phyloP scores from a whole-genome alignment of 805 yeast genomes.

The Wickerhamia fluorescens region DNA sequence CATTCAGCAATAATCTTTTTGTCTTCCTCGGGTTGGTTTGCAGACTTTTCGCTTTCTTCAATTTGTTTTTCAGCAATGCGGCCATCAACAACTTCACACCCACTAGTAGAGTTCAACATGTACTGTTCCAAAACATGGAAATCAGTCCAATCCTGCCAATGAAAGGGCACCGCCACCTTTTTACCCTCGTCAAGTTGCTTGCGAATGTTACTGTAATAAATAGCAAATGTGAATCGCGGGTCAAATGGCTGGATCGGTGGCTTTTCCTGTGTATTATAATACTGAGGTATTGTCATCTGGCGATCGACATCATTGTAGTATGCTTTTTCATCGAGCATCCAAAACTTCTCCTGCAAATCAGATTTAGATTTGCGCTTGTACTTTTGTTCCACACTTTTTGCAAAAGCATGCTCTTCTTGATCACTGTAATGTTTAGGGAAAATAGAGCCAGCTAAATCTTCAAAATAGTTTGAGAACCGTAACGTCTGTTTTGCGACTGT shows the following conservation, averaged over 20 bases:
- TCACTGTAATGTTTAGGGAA: slow-evolving; percentile 4
- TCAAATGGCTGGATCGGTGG: slow-evolving; percentile 19
- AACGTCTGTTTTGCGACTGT: not conserved
- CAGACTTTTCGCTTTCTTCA: not conserved
- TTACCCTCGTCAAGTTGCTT: slow-evolving; percentile 7
- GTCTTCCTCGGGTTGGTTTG: not conserved
- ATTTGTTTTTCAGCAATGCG: slow-evolving; percentile 3
- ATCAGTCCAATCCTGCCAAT: slow-evolving; percentile 54
- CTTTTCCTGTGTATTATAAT: slow-evolving; percentile 6
- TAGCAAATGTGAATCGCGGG: slow-evolving; percentile 18
- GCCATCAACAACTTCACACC: slow-evolving; percentile 4
- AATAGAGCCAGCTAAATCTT: slow-evolving; percentile 8
- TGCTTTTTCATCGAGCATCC: slow-evolving; percentile 7
- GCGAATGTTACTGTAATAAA: slow-evolving; percentile 13
- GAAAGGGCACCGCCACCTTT: slow-evolving; percentile 27
- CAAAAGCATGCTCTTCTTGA: slow-evolving; percentile 3
- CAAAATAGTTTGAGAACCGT: slow-evolving; percentile 8
- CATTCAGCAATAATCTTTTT: no score
- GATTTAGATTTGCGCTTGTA: slow-evolving; percentile 8
- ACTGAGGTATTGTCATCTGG: slow-evolving; percentile 6
- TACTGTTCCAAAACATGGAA: slow-evolving; percentile 30
- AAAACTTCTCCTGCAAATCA: slow-evolving; percentile 19
- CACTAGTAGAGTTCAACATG: no score
- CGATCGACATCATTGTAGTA: not conserved
- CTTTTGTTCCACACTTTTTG: slow-evolving; percentile 9